These are phyloP conservation scores for Parafenestella ontariensis DNA, from an alignment of 2,329 filamentous ascomycete genomes.

Conservation along the genomic window DNA sequence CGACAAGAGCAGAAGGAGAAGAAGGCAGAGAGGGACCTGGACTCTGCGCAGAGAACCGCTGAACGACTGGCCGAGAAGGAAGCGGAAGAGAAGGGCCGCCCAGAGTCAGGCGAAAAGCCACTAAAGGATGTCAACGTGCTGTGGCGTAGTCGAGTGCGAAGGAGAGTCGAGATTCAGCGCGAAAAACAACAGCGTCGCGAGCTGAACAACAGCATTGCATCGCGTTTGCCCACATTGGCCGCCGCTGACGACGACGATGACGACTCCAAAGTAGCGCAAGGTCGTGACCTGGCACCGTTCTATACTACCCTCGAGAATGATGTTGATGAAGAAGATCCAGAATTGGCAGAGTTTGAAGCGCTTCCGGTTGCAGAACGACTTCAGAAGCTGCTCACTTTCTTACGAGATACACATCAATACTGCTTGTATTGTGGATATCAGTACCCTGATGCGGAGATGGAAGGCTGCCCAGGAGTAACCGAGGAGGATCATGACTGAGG, in stretches of 20 bases:
- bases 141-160: slow-evolving; percentile 77
- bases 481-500: slow-evolving; percentile 80
- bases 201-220: slow-evolving; percentile 41
- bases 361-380: slow-evolving; percentile 72
- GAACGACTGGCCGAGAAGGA: slow-evolving; percentile 70
- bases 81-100: slow-evolving; percentile 29
- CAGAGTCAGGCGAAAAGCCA: slow-evolving; percentile 54
- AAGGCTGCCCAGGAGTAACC: slow-evolving; percentile 84
- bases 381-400: slow-evolving; percentile 68
- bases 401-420: slow-evolving; percentile 77
- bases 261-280: slow-evolving; percentile 74
- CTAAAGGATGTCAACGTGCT: slow-evolving; percentile 76
- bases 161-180: slow-evolving; percentile 72
- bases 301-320: slow-evolving; percentile 68
- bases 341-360: slow-evolving; percentile 80
- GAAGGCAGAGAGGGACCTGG: slow-evolving; percentile 69
- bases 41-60: slow-evolving; percentile 81
- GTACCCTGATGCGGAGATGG: slow-evolving; percentile 77
- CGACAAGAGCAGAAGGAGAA: slow-evolving; percentile 45
- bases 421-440: slow-evolving; percentile 96
- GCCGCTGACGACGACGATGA: slow-evolving; percentile 75
- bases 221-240: slow-evolving; percentile 64
- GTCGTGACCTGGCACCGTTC: slow-evolving; percentile 59
- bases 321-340: slow-evolving; percentile 78
- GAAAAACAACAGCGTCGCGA: slow-evolving; percentile 54